Percentiles rank a stretch among this genome's conserved stretches.
Conservation (phyloP, 805 yeast genomes). For the Candida quercuum region DNA sequence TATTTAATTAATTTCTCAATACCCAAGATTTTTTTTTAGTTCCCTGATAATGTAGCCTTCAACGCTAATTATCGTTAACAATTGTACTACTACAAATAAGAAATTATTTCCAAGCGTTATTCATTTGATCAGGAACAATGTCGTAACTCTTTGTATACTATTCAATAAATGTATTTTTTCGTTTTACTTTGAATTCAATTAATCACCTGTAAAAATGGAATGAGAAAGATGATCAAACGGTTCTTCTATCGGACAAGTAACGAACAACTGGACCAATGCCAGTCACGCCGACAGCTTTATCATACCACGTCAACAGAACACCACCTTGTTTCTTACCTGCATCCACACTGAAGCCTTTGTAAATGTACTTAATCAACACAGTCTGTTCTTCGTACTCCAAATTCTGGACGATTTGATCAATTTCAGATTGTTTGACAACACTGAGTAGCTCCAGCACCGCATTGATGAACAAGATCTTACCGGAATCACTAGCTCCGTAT, state of each 20-base stretch:
- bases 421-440: slow-evolving; percentile 63
- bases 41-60: no score
- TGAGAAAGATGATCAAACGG: no score
- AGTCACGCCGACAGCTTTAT: slow-evolving; percentile 74
- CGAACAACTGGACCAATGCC: slow-evolving; percentile 90
- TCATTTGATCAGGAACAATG: no score
- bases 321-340: slow-evolving; percentile 87
- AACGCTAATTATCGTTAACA: no score
- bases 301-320: slow-evolving; percentile 83
- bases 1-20: no score
- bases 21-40: no score
- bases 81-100: no score
- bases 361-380: slow-evolving; percentile 74
- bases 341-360: slow-evolving; percentile 74
- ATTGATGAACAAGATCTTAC: slow-evolving; percentile 45
- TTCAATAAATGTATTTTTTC: background rate
- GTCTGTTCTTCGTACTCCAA: slow-evolving; percentile 67
- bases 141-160: no score
- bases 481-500: slow-evolving; percentile 62
- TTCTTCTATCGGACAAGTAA: slow-evolving; percentile 79
- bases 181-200: background rate
- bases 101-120: no score
- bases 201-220: no score
- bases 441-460: slow-evolving; percentile 68
- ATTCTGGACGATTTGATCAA: slow-evolving; percentile 51